These are phyloP conservation scores for Ampelocalamus luodianensis DNA, from an alignment of 176 grass and related monocot species.

Conservation along the genomic window DNA sequence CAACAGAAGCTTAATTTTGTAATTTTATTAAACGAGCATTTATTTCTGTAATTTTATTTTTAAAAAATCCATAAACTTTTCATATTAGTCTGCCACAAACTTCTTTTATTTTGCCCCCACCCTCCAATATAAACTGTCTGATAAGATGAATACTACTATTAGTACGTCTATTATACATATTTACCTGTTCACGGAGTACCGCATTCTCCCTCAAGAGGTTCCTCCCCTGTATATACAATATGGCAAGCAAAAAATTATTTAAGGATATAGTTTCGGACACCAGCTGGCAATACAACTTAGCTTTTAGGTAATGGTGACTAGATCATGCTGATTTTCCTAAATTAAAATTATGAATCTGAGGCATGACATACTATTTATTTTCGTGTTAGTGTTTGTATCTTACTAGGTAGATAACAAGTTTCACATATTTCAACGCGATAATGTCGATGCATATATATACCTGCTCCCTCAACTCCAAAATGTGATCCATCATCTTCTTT, in stretches of 20 bases:
- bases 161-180: background rate
- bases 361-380: background rate
- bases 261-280: background rate
- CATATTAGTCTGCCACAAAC: too few species aligned
- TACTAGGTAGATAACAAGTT: background rate
- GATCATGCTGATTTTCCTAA: background rate
- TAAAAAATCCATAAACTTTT: too few species aligned
- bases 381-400: background rate
- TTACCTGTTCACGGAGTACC: constrained; percentile 60
- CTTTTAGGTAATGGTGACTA: background rate
- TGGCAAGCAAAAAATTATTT: background rate
- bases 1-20: too few species aligned
- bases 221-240: constrained; percentile 51
- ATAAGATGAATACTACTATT: background rate
- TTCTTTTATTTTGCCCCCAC: too few species aligned
- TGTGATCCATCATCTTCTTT: constrained; percentile 62
- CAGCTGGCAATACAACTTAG: background rate
- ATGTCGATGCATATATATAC: constrained; percentile 34
- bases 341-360: background rate
- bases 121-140: background rate
- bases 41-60: too few species aligned
- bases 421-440: background rate
- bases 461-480: constrained; percentile 68
- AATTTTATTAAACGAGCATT: too few species aligned
- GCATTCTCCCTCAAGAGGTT: constrained; percentile 64